Conservation (phyloP, 2,329 filamentous ascomycete genomes). For the Trichothecium roseum region DNA sequence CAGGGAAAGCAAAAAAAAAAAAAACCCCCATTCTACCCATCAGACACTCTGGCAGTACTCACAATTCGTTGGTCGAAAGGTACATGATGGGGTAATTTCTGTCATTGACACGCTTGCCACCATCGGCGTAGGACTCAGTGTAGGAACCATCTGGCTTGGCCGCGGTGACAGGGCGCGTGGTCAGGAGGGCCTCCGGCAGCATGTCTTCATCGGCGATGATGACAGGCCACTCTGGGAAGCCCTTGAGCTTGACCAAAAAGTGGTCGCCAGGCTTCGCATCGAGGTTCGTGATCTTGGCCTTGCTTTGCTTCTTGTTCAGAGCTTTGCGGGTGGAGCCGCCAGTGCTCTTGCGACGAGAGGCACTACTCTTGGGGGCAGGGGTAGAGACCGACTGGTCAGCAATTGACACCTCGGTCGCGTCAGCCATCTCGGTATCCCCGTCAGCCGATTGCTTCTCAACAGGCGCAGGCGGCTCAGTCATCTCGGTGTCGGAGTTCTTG, state of each 20-base stretch:
- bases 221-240: slow-evolving; percentile 87
- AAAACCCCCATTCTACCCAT: background rate
- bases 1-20: no score
- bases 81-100: slow-evolving; percentile 94
- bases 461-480: slow-evolving; percentile 7
- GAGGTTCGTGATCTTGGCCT: slow-evolving; percentile 57
- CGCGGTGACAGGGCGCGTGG: slow-evolving; percentile 73
- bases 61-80: slow-evolving; percentile 93
- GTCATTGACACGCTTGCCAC: slow-evolving; percentile 75
- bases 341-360: slow-evolving; percentile 27
- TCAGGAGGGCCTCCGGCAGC: slow-evolving; percentile 70
- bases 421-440: slow-evolving; percentile 42
- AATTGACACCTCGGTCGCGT: slow-evolving; percentile 15
- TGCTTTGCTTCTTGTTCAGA: slow-evolving; percentile 76
- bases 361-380: slow-evolving; percentile 23
- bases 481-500: slow-evolving; percentile 17
- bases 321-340: slow-evolving; percentile 66
- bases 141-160: slow-evolving; percentile 75
- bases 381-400: slow-evolving; percentile 5
- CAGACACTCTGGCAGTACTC: slow-evolving; percentile 34
- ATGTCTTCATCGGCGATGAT: slow-evolving; percentile 93
- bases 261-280: slow-evolving; percentile 85
- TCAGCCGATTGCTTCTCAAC: slow-evolving; percentile 20
- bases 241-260: slow-evolving; percentile 88
- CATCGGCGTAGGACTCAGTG: slow-evolving; percentile 76